phyloP scores from a whole-genome alignment of 495 filamentous ascomycete genomes.

The Hypoxylon perforatum region DNA sequence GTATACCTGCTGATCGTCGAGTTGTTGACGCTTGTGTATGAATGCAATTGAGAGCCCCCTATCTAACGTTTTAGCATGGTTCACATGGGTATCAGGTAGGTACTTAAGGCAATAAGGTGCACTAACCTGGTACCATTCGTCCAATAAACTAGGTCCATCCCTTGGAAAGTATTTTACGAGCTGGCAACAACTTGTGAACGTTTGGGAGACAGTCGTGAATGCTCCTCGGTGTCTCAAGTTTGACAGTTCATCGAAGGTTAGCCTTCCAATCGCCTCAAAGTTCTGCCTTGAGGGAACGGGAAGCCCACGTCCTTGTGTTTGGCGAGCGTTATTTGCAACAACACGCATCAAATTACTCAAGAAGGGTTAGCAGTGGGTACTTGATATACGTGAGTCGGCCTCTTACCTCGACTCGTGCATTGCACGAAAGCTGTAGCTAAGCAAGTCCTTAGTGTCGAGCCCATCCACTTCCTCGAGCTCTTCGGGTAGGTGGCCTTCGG shows the following conservation, averaged over 20 bases:
- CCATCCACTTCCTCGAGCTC: constrained; percentile 75
- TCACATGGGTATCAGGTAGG: too few species aligned
- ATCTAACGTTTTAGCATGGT: constrained; percentile 25
- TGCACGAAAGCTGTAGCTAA: constrained; percentile 94
- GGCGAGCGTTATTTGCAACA: constrained; percentile 59
- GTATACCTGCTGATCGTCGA: constrained; percentile 90
- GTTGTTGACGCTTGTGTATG: constrained; percentile 81
- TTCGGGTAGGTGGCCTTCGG: constrained; percentile 85
- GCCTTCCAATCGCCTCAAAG: constrained; percentile 69
- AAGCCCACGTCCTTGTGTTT: constrained; percentile 42
- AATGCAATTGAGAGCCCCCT: constrained; percentile 73
- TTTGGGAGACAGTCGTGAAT: constrained; percentile 91
- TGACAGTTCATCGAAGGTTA: constrained; percentile 83
- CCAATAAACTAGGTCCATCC: constrained; percentile 49
- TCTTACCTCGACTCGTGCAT: constrained; percentile 87
- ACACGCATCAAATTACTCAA: constrained; percentile 66
- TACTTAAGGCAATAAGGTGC: neutral
- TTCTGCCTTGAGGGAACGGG: constrained; percentile 52
- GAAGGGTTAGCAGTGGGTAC: constrained; percentile 29
- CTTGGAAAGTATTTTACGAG: constrained; percentile 56
- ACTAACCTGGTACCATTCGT: constrained; percentile 77
- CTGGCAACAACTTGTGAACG: constrained; percentile 82
- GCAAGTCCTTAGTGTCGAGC: constrained; percentile 80
- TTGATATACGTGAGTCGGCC: neutral
- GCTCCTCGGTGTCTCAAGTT: constrained; percentile 90